Base-by-base conservation (phyloP, 73 alveolate species). In the Paramecium primaurelia region DNA sequence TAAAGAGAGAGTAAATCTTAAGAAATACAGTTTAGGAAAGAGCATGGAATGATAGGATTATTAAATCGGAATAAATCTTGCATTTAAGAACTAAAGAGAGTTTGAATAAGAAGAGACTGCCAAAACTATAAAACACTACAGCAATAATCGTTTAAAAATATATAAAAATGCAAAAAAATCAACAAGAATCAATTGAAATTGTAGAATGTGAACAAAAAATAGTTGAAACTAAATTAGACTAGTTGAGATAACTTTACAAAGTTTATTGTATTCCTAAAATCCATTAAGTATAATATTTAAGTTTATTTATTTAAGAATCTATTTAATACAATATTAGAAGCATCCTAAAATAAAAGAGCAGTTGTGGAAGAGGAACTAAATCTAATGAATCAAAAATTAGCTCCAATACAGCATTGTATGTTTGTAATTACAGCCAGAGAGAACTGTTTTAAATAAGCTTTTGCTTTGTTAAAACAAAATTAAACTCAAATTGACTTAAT, bases 301-400 rank as follows among this genome's bases (percentile, higher is more conserved):
- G 8, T 11, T 12, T 25, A 54, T 32, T 3, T 25, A 0, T 7
- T 54, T 4, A 54, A 64, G 84, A 12, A 64, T 32, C 26, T 64
- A 1, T 64, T 64, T 14, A 28, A 64, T 28, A 12, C 11, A 28
- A 16, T 64, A 14, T 64, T 64, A 20, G 84, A 28, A 32, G 12
- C 42, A 12, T 32, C 51, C 3, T 34, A 9, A 3, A 38, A 75
- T 75, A 75, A 75, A 38, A 22, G 18, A 36, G 37, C 5, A 3
- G 64, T 38, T 16, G 18, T 75, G 10, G 88, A 75, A 42, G 60
- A 75, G 26, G 88, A 75, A 38, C 18, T 75, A 75, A 38, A 36
- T 36, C 25, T 75, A 75, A 30, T 75, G 88, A 42, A 75, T 75
- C n/a, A 37, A 38, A 75, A 75, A 75, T 75, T 75, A 75, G 38